Conservation (phyloP, 805 yeast genomes). For the Teunomyces funiuensis region DNA sequence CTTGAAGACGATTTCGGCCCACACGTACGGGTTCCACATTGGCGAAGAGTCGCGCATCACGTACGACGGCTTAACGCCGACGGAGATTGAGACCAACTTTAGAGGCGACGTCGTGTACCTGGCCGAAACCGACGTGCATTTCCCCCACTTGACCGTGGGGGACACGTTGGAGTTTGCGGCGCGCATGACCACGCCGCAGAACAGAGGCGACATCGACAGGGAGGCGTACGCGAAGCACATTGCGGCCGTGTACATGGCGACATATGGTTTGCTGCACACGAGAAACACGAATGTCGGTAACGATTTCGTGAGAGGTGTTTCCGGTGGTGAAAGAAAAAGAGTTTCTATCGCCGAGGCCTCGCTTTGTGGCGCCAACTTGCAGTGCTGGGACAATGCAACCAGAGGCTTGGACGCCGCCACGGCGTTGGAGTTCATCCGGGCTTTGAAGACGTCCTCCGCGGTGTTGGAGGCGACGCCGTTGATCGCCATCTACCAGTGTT, state of each 20-base stretch:
- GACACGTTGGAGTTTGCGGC: conserved; percentile 56
- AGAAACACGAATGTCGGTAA: conserved; percentile 64
- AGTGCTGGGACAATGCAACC: conserved; percentile 78
- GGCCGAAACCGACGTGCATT: conserved; percentile 54
- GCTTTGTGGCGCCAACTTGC: conserved; percentile 52
- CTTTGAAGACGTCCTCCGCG: conserved; percentile 58
- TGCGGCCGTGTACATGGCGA: conserved; percentile 44
- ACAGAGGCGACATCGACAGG: conserved; percentile 44
- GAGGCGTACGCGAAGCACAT: conserved; percentile 43
- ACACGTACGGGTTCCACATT: conserved; percentile 32
- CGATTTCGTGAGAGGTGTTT: conserved; percentile 66
- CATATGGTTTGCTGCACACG: conserved; percentile 57
- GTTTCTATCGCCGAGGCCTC: conserved; percentile 68
- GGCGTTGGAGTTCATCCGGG: conserved; percentile 68
- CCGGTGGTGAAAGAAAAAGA: conserved; percentile 74
- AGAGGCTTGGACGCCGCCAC: conserved; percentile 84
- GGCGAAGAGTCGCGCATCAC: conserved; percentile 10
- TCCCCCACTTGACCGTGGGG: conserved; percentile 53
- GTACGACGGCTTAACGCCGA: conserved; percentile 12
- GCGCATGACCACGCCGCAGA: conserved; percentile 53
- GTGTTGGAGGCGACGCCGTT: conserved; percentile 56
- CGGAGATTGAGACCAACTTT: conserved; percentile 17
- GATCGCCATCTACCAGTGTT: conserved; percentile 68
- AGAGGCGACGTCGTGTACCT: conserved; percentile 36
- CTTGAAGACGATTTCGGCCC: conserved; percentile 33